Evolutionary conservation across 1,139 yeast species (phyloP).

Genomic region (Eremothecium coryli): DNA sequence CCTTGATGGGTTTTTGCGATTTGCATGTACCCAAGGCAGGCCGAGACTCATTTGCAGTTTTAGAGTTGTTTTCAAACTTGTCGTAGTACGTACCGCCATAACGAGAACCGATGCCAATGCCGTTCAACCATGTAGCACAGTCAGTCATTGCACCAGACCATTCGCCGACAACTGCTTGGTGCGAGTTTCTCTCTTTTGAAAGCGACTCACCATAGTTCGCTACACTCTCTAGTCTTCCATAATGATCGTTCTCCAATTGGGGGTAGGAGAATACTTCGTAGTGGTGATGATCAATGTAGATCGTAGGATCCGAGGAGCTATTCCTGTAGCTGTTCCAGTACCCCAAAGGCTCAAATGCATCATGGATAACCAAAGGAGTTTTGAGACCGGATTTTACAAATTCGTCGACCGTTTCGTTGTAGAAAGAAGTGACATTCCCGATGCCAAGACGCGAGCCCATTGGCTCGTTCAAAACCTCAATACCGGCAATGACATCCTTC

Average conservation of each 20-base stretch:
- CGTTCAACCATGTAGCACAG: constrained; percentile 58
- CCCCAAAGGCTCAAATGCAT: constrained; percentile 45
- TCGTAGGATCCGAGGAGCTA: constrained; percentile 32
- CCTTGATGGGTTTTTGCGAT: constrained; percentile 18
- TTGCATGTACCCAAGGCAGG: constrained; percentile 17
- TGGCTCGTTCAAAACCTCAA: constrained; percentile 64
- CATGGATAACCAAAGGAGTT: constrained; percentile 48
- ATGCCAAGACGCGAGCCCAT: constrained; percentile 38
- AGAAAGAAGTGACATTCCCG: constrained; percentile 34
- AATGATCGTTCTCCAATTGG: constrained; percentile 33
- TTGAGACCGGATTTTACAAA: constrained; percentile 32
- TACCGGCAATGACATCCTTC: constrained; percentile 46
- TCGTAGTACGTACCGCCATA: constrained; percentile 41
- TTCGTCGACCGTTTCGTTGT: constrained; percentile 28
- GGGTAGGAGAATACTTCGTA: constrained; percentile 47
- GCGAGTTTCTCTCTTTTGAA: constrained; percentile 33
- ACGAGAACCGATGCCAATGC: constrained; percentile 50
- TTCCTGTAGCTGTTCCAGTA: constrained; percentile 43
- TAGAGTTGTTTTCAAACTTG: constrained; percentile 10
- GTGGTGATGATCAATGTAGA: constrained; percentile 50
- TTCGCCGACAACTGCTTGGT: constrained; percentile 52
- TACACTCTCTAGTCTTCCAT: constrained; percentile 7
- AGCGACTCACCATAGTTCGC: constrained; percentile 35
- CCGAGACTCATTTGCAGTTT: constrained; percentile 24
- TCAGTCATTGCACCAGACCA: constrained; percentile 60